A percentile compares a stretch with the other conserved stretches of the same genome.
These are phyloP conservation scores for Trichophyton mentagrophytes DNA, from an alignment of 2,329 filamentous ascomycete species.

Conservation along the genomic window DNA sequence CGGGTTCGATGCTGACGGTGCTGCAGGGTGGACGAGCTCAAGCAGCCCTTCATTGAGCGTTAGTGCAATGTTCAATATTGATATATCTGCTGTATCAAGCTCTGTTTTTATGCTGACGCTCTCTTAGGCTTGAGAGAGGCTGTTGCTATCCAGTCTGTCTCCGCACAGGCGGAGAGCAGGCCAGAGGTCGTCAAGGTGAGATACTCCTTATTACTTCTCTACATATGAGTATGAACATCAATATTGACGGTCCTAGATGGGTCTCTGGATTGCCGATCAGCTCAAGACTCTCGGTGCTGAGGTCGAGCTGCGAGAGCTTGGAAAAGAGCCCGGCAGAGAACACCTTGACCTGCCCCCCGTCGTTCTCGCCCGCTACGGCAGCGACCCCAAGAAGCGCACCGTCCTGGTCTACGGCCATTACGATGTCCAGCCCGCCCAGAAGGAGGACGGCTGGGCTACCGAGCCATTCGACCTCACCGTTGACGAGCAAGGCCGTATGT, in stretches of 20 bases:
- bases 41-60: slow-evolving; percentile 76
- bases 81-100: slow-evolving; percentile 1
- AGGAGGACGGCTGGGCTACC: slow-evolving; percentile 89
- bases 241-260: slow-evolving; percentile 50
- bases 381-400: slow-evolving; percentile 81
- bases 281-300: slow-evolving; percentile 71
- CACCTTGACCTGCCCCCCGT: slow-evolving; percentile 85
- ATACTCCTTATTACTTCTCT: background rate
- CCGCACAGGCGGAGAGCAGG: slow-evolving; percentile 75
- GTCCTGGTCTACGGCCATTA: slow-evolving; percentile 98
- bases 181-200: slow-evolving; percentile 72
- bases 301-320: slow-evolving; percentile 74
- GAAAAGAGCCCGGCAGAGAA: slow-evolving; percentile 84
- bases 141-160: slow-evolving; percentile 92
- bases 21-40: slow-evolving; percentile 55
- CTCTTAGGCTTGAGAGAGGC: slow-evolving; percentile 56
- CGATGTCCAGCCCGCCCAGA: slow-evolving; percentile 89
- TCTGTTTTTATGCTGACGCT: background rate
- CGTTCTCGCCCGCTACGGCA: slow-evolving; percentile 81
- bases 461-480: slow-evolving; percentile 83
- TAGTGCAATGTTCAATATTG: slow-evolving; percentile 15
- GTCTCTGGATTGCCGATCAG: slow-evolving; percentile 73
- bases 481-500: slow-evolving; percentile 89
- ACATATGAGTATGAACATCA: background rate
- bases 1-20: background rate